Base-by-base conservation (phyloP, 108 stramenopile genomes). In the Conticribra weissflogii region DNA sequence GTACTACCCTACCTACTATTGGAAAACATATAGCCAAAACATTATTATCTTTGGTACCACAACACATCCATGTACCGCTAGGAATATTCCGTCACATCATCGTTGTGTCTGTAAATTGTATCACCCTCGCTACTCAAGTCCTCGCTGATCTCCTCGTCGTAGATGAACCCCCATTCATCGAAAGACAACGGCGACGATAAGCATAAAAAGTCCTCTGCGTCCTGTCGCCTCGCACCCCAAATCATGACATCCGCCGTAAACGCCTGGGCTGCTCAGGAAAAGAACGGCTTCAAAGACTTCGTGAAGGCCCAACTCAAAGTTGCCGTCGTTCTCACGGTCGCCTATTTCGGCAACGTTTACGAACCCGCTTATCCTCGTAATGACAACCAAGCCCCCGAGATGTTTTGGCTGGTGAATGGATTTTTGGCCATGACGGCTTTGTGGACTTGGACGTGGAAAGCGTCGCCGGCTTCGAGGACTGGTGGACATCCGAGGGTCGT, bases 371-470 rank as follows among this genome's bases (percentile, higher is more conserved):
- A 88, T 55, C 85, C 79, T 29, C 85, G 88, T 9, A 85, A 88
- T 64, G 88, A 86, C 50, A 88, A 88, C 66, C 83, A 86, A 28
- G 51, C 75, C 45, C 78, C 81, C n/a, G 2, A 49, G 52, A 80
- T 85, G 72, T 88, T 88, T 71, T 88, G 83, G 83, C 36, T 86
- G 53, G 81, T 86, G 23, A 81, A 84, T 66, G 81, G 49, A 17
- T 14, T 73, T 41, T 57, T 88, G 41, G 44, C 57, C 31, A 58
- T 85, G 16, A 81, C 70, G 0, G 55, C 83, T 18, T 25, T 74
- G 29, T 27, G 64, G 9, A 78, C 85, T 17, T 66, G 75, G 71
- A 78, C 63, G n/a, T 81, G 73, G 41, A 72, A 82, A 46, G 77
- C 70, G 23, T 72, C 76, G 17, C 57, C 72, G 19, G 23, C 79